Base-by-base conservation (phyloP, 2,329 filamentous ascomycete genomes). In the Monosporascus sp. region DNA sequence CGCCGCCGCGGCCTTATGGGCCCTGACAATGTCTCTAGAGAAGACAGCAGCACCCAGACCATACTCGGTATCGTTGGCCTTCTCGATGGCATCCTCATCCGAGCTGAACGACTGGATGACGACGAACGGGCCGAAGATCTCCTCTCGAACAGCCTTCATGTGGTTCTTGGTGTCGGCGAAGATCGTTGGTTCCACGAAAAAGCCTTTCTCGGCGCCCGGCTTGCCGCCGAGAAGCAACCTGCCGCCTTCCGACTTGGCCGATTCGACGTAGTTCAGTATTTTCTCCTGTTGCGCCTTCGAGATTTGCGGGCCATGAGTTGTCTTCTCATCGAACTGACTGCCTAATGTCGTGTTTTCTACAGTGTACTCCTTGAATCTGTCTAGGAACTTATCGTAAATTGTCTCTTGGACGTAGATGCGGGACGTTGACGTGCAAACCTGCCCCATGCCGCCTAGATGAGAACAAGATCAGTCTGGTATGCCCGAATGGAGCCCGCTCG, bases 281-380 rank as follows among this genome's bases (percentile, higher is more conserved):
- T 83, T 77, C 50, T 91, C 86, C 62, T 86, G 88, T 65, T 91
- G 88, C 9, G 76, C 70, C 66, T 86, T 86, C 5, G 85, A 87
- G 46, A 90, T 81, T 64, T 90, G 87, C 0, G 88, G 88, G 0
- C 88, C 88, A 64, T 91, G 88, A 73, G 86, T 88, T 0, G 87
- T 89, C 37, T 74, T 75, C 59, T 86, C 80, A 5, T 79, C 77
- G 67, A 89, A 91, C 0, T 86, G 87, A 63, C 90, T 81, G 51
- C 88, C 88, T 14, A 90, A 78, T 50, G 84, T 81, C 60, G 79
- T 85, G 38, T 81, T 80, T 22, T 75, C 72, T 56, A 78, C 76
- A 51, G 88, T 74, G 55, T 80, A 73, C 44, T 81, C 74, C 55
- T 81, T 81, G 74, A 90, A 89, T 5, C 71, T 70, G 19, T 76